phyloP scores from a whole-genome alignment of 257 asterid genomes.

The Solanum peruvianum region DNA sequence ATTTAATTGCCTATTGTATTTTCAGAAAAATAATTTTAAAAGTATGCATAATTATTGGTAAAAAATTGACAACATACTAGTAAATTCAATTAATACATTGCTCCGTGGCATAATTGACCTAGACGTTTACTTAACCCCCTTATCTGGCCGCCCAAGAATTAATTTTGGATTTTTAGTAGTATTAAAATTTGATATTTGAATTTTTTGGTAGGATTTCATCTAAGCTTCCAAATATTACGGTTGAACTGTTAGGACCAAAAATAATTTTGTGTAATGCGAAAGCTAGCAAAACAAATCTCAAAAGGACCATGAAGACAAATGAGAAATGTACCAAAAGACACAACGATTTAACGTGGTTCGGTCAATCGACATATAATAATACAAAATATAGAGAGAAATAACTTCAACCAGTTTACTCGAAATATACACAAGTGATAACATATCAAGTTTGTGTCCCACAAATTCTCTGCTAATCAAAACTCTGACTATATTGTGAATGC shows the following conservation, averaged over 20 bases:
- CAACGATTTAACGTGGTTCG: no score
- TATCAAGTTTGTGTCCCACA: no score
- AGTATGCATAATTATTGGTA: neutral
- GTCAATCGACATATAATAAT: no score
- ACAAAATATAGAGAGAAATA: no score
- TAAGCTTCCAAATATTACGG: neutral
- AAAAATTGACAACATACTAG: neutral
- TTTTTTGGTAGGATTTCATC: neutral
- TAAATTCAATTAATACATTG: neutral
- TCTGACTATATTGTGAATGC: no score
- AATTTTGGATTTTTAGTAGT: neutral
- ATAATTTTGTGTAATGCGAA: no score
- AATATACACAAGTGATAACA: no score
- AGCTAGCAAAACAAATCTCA: no score
- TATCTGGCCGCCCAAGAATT: neutral
- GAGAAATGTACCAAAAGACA: no score
- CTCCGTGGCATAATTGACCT: neutral
- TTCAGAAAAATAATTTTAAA: neutral
- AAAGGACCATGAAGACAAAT: no score
- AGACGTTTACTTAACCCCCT: neutral
- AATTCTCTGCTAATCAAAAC: no score
- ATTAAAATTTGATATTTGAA: neutral
- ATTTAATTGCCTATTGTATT: neutral
- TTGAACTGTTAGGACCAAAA: neutral
- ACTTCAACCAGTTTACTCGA: no score